Percentiles rank a stretch among this genome's conserved stretches.
These are phyloP conservation scores for Eucalyptus brandiana DNA, from an alignment of 345 rosid genomes.

Conservation along the genomic window DNA sequence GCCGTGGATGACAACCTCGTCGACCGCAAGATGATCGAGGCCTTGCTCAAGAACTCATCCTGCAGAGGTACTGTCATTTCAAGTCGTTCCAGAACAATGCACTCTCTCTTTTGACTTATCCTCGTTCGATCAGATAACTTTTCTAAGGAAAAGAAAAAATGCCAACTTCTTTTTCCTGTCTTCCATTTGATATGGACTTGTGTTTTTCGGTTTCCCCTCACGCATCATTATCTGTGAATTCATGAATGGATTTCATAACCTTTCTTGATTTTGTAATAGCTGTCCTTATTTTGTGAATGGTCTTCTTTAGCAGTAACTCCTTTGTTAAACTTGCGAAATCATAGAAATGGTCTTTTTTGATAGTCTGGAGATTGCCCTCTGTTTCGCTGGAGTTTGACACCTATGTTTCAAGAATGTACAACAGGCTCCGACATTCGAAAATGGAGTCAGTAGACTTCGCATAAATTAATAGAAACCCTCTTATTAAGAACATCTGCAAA, in stretches of 20 bases:
- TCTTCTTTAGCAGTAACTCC: background rate
- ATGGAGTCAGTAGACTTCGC: background rate
- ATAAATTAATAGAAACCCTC: background rate
- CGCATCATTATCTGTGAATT: background rate
- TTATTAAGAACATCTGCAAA: background rate
- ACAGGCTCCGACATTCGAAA: background rate
- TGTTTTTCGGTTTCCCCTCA: background rate
- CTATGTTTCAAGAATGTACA: background rate
- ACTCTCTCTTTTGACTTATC: background rate
- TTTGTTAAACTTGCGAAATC: background rate
- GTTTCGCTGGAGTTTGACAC: background rate
- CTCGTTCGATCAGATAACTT: background rate
- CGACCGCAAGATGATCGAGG: slow-evolving; percentile 62
- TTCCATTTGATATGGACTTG: background rate
- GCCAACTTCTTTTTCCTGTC: background rate
- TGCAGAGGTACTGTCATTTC: slow-evolving; percentile 41
- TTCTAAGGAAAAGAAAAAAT: background rate
- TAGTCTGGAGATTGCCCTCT: background rate
- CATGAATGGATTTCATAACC: background rate
- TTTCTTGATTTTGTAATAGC: background rate
- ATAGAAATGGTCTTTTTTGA: background rate
- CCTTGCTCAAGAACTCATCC: slow-evolving; percentile 49
- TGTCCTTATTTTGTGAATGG: background rate
- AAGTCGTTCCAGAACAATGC: background rate
- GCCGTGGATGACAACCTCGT: slow-evolving; percentile 80